These are phyloP conservation scores for Penicillium coffeae DNA, from an alignment of 495 filamentous ascomycete genomes.

Conservation along the genomic window DNA sequence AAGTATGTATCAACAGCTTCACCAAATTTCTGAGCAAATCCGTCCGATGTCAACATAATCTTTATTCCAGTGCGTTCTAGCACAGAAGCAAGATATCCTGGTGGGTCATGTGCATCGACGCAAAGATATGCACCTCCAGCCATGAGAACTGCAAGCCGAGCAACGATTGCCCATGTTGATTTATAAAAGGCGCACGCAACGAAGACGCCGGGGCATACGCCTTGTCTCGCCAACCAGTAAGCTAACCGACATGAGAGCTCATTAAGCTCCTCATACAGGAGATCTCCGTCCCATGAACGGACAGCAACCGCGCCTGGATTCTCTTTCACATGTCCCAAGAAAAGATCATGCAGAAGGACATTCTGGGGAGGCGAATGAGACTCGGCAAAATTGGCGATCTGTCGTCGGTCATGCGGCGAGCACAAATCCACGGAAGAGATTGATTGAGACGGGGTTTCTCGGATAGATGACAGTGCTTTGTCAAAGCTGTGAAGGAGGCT, in stretches of 20 bases:
- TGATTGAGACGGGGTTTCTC: not conserved
- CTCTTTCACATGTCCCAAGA: constrained; percentile 7
- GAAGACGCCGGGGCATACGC: constrained; percentile 20
- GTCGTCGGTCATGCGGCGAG: constrained; percentile 4
- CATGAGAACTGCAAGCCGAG: constrained; percentile 28
- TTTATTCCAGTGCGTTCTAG: constrained; percentile 13
- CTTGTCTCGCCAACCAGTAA: constrained; percentile 18
- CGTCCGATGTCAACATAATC: constrained; percentile 16
- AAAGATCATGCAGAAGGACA: constrained; percentile 13
- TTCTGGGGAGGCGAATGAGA: constrained; percentile 8
- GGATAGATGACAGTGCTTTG: constrained; percentile 11
- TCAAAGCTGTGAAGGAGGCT: constrained; percentile 19
- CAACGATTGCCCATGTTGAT: constrained; percentile 29
- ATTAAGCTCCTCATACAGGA: constrained; percentile 31
- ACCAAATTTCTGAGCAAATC: constrained; percentile 8
- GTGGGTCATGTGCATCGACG: constrained; percentile 49
- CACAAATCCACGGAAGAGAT: constrained; percentile 13
- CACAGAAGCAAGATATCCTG: constrained; percentile 15
- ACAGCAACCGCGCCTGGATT: constrained; percentile 17
- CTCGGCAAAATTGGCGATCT: constrained; percentile 9
- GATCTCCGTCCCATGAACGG: constrained; percentile 29
- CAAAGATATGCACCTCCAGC: constrained; percentile 46
- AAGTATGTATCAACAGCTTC: constrained; percentile 5
- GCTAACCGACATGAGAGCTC: constrained; percentile 18
- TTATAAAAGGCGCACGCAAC: constrained; percentile 30